A percentile compares a stretch with the other conserved stretches of the same genome.
Conservation (phyloP, 768 basidiomycete species). For the Xerocomellus chrysenteron region DNA sequence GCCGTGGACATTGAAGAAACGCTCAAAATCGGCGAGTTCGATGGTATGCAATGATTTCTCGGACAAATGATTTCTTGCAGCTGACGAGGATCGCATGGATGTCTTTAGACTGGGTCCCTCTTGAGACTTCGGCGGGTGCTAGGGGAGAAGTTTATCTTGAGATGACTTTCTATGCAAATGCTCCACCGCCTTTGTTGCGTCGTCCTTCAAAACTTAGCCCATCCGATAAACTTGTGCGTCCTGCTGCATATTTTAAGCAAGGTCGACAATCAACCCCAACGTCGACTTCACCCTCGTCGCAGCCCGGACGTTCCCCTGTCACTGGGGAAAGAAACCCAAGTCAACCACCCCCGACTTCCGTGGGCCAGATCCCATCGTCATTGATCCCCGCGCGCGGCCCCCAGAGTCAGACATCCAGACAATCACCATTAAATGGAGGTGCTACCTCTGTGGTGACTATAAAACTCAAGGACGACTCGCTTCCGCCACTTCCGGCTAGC, state of each 20-base stretch:
- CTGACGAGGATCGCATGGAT: conserved; percentile 5
- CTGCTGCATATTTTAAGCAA: conserved; percentile 27
- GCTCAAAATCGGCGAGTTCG: conserved; percentile 84
- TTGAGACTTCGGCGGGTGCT: conserved; percentile 57
- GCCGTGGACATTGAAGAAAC: conserved; percentile 75
- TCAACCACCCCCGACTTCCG: background rate
- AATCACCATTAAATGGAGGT: conserved; percentile 4
- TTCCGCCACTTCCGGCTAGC: conserved; percentile 43
- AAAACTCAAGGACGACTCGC: conserved; percentile 29
- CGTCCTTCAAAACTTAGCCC: conserved; percentile 54
- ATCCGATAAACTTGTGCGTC: conserved; percentile 51
- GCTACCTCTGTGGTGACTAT: background rate
- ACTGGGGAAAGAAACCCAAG: conserved; percentile 9
- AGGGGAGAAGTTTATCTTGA: conserved; percentile 90
- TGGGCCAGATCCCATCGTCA: conserved; percentile 20
- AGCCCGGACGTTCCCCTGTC: conserved; percentile 9
- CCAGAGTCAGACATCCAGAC: conserved; percentile 10
- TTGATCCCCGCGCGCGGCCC: conserved; percentile 21
- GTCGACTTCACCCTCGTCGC: conserved; percentile 15
- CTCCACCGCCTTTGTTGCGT: conserved; percentile 50
- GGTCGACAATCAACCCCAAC: conserved; percentile 18
- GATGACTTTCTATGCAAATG: conserved; percentile 87
- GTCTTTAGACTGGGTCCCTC: conserved; percentile 66
- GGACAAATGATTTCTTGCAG: background rate
- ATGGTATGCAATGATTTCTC: conserved; percentile 58